These are phyloP conservation scores for Luffa acutangula DNA, from an alignment of 306 rosid species.

Conservation along the genomic window DNA sequence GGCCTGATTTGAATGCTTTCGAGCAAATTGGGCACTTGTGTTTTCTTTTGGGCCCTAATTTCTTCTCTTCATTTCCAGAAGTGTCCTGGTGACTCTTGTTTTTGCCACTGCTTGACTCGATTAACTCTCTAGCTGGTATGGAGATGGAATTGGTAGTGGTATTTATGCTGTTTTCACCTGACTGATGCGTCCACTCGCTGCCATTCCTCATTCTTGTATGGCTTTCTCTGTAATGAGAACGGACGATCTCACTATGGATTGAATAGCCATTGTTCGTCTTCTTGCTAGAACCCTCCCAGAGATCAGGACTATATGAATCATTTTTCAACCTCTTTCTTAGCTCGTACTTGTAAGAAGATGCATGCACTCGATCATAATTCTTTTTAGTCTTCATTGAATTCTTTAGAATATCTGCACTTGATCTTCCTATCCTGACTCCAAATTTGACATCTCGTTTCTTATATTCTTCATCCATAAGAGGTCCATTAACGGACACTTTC, in stretches of 20 bases:
- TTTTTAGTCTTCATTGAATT: conserved; percentile 14
- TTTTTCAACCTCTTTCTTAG: conserved; percentile 32
- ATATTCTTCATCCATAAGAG: conserved; percentile 21
- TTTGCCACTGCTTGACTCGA: conserved; percentile 16
- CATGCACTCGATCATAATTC: conserved; percentile 18
- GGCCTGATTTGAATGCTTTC: conserved; percentile 70
- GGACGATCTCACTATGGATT: conserved; percentile 21
- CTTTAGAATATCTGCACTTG: conserved; percentile 18
- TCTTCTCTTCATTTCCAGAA: conserved; percentile 28
- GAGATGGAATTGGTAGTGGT: conserved; percentile 26
- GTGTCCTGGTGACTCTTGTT: conserved; percentile 14
- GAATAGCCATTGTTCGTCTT: conserved; percentile 14
- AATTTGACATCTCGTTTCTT: conserved; percentile 29
- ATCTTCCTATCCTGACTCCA: conserved; percentile 18
- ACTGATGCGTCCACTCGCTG: conserved; percentile 42
- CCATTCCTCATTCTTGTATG: conserved; percentile 23
- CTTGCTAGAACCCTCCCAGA: conserved; percentile 16
- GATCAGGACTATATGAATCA: conserved; percentile 25
- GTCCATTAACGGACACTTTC: conserved; percentile 40
- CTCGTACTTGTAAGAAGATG: conserved; percentile 20
- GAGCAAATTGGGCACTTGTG: conserved; percentile 87
- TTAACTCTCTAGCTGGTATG: conserved; percentile 17
- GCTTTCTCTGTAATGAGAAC: conserved; percentile 27
- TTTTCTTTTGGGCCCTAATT: conserved; percentile 39
- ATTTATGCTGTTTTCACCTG: conserved; percentile 56